Evolutionary conservation across 352 stramenopile species (phyloP).

Genomic region (Phytophthora syringae): DNA sequence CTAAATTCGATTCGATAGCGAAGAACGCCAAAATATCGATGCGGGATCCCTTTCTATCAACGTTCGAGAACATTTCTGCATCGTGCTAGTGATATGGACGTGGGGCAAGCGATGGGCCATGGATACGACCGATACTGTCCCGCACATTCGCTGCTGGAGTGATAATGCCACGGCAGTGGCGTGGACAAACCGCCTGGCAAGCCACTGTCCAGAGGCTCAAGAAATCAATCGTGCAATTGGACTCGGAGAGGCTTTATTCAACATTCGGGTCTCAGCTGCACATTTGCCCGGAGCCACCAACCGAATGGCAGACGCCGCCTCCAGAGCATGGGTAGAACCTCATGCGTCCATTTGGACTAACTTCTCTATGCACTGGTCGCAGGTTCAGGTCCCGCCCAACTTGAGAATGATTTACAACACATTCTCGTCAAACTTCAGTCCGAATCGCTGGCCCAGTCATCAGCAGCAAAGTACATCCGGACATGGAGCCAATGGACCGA

Average conservation of each 20-base stretch:
- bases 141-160: conserved; percentile 31
- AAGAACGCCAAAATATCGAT: background rate
- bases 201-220: conserved; percentile 23
- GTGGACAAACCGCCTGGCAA: conserved; percentile 24
- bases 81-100: conserved; percentile 22
- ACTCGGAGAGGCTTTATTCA: conserved; percentile 20
- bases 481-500: conserved; percentile 13
- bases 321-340: conserved; percentile 23
- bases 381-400: conserved; percentile 1
- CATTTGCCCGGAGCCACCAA: conserved; percentile 28
- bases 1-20: conserved; percentile 11
- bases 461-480: background rate
- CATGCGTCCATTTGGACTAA: conserved; percentile 21
- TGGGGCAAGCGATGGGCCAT: conserved; percentile 13
- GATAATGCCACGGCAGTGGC: conserved; percentile 35
- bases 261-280: conserved; percentile 8
- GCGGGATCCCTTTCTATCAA: conserved; percentile 34
- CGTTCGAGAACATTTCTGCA: conserved; percentile 36
- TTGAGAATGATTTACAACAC: conserved; percentile 27
- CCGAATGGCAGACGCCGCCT: conserved; percentile 36
- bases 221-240: conserved; percentile 45
- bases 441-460: conserved; percentile 21
- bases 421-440: conserved; percentile 25
- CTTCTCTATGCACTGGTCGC: conserved; percentile 9
- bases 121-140: background rate